Base-by-base conservation (phyloP, 1,284 basidiomycete genomes). In the Sutorius eximius region DNA sequence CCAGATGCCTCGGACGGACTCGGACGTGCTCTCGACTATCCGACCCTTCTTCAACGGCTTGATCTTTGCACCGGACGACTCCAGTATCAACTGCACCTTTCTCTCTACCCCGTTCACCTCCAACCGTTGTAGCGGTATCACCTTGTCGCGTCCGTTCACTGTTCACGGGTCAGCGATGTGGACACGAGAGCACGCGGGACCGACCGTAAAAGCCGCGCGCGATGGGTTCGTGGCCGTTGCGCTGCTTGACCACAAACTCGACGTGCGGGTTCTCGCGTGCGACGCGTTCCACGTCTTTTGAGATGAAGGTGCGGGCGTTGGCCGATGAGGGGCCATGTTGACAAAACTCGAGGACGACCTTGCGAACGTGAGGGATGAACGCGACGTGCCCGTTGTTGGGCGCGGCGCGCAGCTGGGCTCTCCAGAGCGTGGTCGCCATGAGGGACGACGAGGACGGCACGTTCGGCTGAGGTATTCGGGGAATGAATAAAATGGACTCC, bases 291-390 rank as follows among this genome's bases (percentile, higher is more conserved):
- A 89, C 73, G 58, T 85, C 76, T 56, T 81, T 83, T 64, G 77
- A 72, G 62, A 94, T 72, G 69, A 82, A 93, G 13, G 77, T 79
- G 61, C 91, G 83, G 5, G 88, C 78, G 65, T 85, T 84, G 34
- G 78, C 71, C 1, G 89, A 91, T 8, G 89, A 87, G 0, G 87
- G 82, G 82, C 86, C 90, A 56, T 80, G 82, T 65, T 93, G 85
- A 72, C 91, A 92, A 71, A 82, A 93, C 71, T 92, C 89, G 68
- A 94, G 83, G 55, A 94, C 89, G 58, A 94, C 76, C 69, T 91
- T 92, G 49, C 89, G 76, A n/a, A 87, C 76, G 61, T 85, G 83
- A 3, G 90, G 87, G 16, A 91, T 74, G 69, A 87, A 92, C 2
- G 82, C 73, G 32, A 73, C 68, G 65, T 87, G 85, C 0, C 89